Evolutionary conservation across 2,329 filamentous ascomycete species (phyloP).

Genomic region (Colletotrichum cordylinicola): DNA sequence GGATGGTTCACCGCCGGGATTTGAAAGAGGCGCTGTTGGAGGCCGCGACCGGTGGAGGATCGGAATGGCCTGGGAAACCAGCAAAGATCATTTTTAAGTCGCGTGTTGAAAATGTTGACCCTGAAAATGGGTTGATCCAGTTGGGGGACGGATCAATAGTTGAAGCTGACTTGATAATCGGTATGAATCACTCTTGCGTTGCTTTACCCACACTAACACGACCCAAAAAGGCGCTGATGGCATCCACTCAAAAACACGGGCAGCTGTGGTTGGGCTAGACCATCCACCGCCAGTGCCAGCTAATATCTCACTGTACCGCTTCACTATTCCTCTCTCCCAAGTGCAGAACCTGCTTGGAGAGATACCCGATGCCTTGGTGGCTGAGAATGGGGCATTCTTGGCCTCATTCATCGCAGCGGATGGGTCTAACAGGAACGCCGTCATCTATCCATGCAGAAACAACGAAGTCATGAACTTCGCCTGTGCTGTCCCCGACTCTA

Average conservation of each 20-base stretch:
- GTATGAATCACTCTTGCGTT: not conserved
- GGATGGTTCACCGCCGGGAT: not conserved
- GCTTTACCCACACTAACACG: not conserved
- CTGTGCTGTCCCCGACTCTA: not conserved
- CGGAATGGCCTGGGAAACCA: not conserved
- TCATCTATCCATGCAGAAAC: not conserved
- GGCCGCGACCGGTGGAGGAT: not conserved
- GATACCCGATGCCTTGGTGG: not conserved
- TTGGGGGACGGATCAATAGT: not conserved
- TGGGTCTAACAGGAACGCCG: not conserved
- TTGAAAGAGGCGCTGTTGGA: not conserved
- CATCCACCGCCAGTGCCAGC: not conserved
- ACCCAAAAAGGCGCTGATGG: not conserved
- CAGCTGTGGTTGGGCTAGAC: not conserved
- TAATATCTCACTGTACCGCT: not conserved
- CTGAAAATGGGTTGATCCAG: not conserved
- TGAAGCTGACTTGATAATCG: not conserved
- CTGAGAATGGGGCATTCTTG: not conserved
- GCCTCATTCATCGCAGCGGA: not conserved
- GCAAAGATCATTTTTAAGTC: not conserved
- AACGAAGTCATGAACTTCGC: not conserved
- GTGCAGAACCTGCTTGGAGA: not conserved
- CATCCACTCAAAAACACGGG: not conserved
- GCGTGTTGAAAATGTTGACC: not conserved
- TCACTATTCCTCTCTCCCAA: not conserved